A percentile compares a stretch with the other conserved stretches of the same genome.
These are phyloP conservation scores for Begonia peltatifolia DNA, from an alignment of 306 rosid genomes.

Conservation along the genomic window DNA sequence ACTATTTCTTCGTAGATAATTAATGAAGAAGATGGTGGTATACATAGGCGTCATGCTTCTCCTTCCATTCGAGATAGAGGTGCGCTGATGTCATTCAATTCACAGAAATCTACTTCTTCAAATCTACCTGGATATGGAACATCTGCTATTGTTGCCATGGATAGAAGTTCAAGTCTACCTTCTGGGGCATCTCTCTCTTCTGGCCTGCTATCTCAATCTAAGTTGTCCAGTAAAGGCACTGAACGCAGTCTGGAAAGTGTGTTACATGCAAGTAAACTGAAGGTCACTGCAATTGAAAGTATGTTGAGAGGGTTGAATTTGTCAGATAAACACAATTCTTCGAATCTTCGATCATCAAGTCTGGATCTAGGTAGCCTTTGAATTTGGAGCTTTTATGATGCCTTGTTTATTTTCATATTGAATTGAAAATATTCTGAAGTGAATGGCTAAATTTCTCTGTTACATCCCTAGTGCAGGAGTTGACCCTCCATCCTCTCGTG, in stretches of 20 bases:
- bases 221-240: constrained; percentile 54
- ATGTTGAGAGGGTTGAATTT: constrained; percentile 96
- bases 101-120: constrained; percentile 60
- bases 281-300: constrained; percentile 96
- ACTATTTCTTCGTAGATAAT: constrained; percentile 42
- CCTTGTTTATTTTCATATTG: constrained; percentile 9
- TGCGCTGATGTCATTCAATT: constrained; percentile 28
- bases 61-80: constrained; percentile 92
- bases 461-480: constrained; percentile 85
- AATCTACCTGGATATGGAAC: constrained; percentile 92
- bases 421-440: constrained; percentile 22
- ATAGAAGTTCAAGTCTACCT: constrained; percentile 76
- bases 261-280: constrained; percentile 92
- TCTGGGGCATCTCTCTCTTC: constrained; percentile 71
- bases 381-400: constrained; percentile 9
- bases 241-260: constrained; percentile 94
- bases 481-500: constrained; percentile 99
- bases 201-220: constrained; percentile 63
- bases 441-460: too few relatives aligned
- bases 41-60: constrained; percentile 82
- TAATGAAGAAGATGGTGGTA: constrained; percentile 98
- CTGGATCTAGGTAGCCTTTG: constrained; percentile 89
- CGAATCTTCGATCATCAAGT: constrained; percentile 72
- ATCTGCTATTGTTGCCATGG: constrained; percentile 98
- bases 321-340: constrained; percentile 59